These are phyloP conservation scores for Pseudonitzschia delicatissima DNA, from an alignment of 108 stramenopile species.

Conservation along the genomic window DNA sequence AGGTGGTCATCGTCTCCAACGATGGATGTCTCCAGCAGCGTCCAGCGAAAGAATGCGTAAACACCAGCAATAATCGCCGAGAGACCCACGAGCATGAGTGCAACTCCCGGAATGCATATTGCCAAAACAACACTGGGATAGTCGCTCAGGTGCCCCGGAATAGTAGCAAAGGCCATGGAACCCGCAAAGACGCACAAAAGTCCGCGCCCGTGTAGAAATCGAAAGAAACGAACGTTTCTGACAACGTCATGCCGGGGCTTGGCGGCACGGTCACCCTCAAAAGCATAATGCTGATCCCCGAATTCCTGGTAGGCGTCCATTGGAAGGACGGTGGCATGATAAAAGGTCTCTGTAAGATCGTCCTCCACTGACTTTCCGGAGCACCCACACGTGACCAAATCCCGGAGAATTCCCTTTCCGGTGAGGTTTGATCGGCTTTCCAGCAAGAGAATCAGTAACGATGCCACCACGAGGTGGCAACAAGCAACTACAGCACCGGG, in stretches of 20 bases:
- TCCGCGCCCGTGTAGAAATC: constrained; percentile 55
- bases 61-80: constrained; percentile 35
- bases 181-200: constrained; percentile 45
- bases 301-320: background rate
- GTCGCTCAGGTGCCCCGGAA: constrained; percentile 7
- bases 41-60: constrained; percentile 21
- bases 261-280: background rate
- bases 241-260: constrained; percentile 23
- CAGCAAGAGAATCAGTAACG: background rate
- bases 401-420: background rate
- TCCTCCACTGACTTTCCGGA: background rate
- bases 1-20: constrained; percentile 40
- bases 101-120: constrained; percentile 12
- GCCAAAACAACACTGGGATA: background rate
- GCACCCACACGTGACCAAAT: background rate
- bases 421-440: background rate
- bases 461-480: background rate
- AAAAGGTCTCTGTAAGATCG: too few relatives aligned
- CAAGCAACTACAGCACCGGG: background rate
- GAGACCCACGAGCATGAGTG: constrained; percentile 33
- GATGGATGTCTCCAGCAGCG: constrained; percentile 29
- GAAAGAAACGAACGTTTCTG: constrained; percentile 36
- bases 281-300: background rate
- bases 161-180: constrained; percentile 32
- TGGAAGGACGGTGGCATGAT: background rate